Percentiles rank a stretch among this genome's conserved stretches.
These are phyloP conservation scores for Gamarada debralockiae DNA, from an alignment of 495 filamentous ascomycete species.

Conservation along the genomic window DNA sequence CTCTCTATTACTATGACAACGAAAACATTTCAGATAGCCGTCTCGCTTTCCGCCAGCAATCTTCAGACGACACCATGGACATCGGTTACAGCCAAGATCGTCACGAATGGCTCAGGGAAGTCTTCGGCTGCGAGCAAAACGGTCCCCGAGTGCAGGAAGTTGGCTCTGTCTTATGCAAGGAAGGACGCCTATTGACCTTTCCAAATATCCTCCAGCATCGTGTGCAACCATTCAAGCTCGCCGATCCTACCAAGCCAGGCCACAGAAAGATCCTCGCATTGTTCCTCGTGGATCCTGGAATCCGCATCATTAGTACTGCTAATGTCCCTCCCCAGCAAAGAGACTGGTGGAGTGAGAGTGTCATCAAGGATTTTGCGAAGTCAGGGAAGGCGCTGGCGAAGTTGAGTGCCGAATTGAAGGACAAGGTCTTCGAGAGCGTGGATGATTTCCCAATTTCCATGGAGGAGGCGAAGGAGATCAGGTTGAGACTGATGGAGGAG, in stretches of 20 bases:
- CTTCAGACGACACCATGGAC: slow-evolving; percentile 11
- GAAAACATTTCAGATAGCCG: slow-evolving; percentile 55
- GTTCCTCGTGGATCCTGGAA: slow-evolving; percentile 53
- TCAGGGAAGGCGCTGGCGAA: neutral
- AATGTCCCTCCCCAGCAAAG: slow-evolving; percentile 51
- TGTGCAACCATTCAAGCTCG: slow-evolving; percentile 44
- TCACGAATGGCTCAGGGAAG: slow-evolving; percentile 4
- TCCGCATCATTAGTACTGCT: slow-evolving; percentile 46
- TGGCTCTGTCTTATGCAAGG: slow-evolving; percentile 30
- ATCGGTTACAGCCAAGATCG: neutral
- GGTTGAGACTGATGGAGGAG: slow-evolving; percentile 26
- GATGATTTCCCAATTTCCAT: slow-evolving; percentile 28
- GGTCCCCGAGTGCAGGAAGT: slow-evolving; percentile 24
- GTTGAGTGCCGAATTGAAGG: slow-evolving; percentile 22
- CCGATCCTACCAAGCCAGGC: slow-evolving; percentile 45
- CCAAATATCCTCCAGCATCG: slow-evolving; percentile 51
- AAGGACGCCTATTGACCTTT: slow-evolving; percentile 35
- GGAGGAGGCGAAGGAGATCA: slow-evolving; percentile 29
- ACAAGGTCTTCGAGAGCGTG: slow-evolving; percentile 22
- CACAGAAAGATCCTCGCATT: slow-evolving; percentile 53
- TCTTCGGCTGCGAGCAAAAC: slow-evolving; percentile 6
- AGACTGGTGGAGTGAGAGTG: slow-evolving; percentile 41
- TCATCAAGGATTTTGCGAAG: slow-evolving; percentile 5
- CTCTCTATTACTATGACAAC: slow-evolving; percentile 58
- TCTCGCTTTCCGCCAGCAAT: slow-evolving; percentile 46